A percentile compares a stretch with the other conserved stretches of the same genome.
These are phyloP conservation scores for Cladosporium sp. DNA, from an alignment of 2,329 filamentous ascomycete genomes.

Conservation along the genomic window DNA sequence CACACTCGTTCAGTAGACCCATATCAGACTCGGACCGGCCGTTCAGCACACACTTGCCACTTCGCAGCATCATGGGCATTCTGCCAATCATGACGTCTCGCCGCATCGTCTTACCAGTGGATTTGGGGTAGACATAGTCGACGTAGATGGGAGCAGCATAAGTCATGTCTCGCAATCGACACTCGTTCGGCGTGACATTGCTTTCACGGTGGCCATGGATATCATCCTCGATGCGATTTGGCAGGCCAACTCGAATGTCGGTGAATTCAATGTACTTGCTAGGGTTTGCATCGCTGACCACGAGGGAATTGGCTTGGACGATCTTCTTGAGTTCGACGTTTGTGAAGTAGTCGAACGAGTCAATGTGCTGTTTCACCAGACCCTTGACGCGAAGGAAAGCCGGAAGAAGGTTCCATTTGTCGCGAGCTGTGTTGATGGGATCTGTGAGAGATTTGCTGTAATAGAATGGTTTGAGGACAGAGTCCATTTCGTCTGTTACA, in stretches of 20 bases:
- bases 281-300: slow-evolving; percentile 87
- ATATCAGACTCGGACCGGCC: slow-evolving; percentile 83
- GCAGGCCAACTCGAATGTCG: slow-evolving; percentile 80
- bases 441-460: slow-evolving; percentile 64
- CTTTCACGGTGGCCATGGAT: slow-evolving; percentile 64
- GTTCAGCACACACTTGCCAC: slow-evolving; percentile 83
- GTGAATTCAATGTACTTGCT: slow-evolving; percentile 70
- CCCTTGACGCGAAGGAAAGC: slow-evolving; percentile 99
- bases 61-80: slow-evolving; percentile 95
- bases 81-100: slow-evolving; percentile 76
- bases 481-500: slow-evolving; percentile 45
- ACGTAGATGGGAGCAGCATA: slow-evolving; percentile 93
- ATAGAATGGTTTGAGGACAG: slow-evolving; percentile 66
- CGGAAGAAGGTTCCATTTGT: slow-evolving; percentile 95
- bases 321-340: slow-evolving; percentile 97
- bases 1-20: slow-evolving; percentile 91
- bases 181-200: slow-evolving; percentile 85
- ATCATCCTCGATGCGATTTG: slow-evolving; percentile 74
- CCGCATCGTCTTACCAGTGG: slow-evolving; percentile 69
- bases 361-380: slow-evolving; percentile 93
- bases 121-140: slow-evolving; percentile 84
- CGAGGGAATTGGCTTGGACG: slow-evolving; percentile 80
- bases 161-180: slow-evolving; percentile 93
- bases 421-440: slow-evolving; percentile 66
- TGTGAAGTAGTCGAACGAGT: slow-evolving; percentile 98